Evolutionary conservation across 2,329 filamentous ascomycete species (phyloP).

Genomic region (Didymella keratinophila): DNA sequence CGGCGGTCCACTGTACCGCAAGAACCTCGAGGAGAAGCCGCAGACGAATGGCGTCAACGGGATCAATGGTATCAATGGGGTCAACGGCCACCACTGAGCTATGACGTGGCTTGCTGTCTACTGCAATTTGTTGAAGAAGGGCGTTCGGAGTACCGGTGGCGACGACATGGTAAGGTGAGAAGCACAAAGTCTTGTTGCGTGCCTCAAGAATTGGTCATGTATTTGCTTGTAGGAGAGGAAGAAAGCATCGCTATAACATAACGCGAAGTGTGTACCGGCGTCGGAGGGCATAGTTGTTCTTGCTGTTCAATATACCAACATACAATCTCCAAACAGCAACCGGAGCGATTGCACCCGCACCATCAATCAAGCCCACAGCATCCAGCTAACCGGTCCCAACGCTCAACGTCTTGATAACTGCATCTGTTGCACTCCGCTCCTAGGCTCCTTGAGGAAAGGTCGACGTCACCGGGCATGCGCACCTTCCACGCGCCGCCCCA

Average conservation of each 20-base stretch:
- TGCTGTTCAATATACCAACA: neutral
- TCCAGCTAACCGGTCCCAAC: neutral
- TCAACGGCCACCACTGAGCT: conserved; percentile 26
- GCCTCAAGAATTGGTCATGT: neutral
- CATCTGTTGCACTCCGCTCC: neutral
- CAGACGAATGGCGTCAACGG: conserved; percentile 24
- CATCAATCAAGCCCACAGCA: neutral
- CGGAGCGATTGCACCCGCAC: neutral
- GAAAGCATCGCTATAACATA: conserved; percentile 16
- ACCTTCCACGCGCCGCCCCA: conserved; percentile 23
- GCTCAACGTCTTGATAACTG: neutral
- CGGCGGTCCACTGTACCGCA: conserved; percentile 84
- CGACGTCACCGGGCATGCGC: conserved; percentile 23
- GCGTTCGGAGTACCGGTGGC: conserved; percentile 11
- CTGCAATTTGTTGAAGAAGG: neutral
- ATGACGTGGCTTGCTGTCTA: neutral
- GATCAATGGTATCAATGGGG: conserved; percentile 24
- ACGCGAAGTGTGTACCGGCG: conserved; percentile 9
- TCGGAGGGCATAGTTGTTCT: conserved; percentile 1
- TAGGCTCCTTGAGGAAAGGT: conserved; percentile 8
- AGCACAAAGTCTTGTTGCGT: neutral
- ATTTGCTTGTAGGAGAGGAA: neutral
- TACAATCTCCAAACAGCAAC: neutral
- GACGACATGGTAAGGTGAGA: neutral
- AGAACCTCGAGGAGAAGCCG: conserved; percentile 50